Percentiles rank a stretch among this genome's conserved stretches.
These are phyloP conservation scores for Scytalidium sp. DNA, from an alignment of 2,329 filamentous ascomycete species.

Conservation along the genomic window DNA sequence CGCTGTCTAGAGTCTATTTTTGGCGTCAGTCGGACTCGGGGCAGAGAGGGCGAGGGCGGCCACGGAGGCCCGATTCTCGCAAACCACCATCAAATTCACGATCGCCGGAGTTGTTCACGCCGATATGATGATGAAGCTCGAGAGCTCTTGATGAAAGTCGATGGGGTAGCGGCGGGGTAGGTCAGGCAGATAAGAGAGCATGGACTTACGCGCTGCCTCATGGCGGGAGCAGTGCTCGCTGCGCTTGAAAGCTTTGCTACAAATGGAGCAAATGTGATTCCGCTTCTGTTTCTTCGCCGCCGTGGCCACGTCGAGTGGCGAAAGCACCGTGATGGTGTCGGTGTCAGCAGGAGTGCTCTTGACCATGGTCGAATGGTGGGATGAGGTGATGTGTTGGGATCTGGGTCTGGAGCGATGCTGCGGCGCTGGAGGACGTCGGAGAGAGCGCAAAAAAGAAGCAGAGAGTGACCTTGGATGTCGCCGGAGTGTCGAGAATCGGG, in stretches of 20 bases:
- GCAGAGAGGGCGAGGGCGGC: background rate
- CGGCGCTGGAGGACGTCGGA: background rate
- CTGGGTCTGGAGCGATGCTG: background rate
- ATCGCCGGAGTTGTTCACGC: background rate
- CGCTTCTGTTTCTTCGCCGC: background rate
- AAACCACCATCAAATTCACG: background rate
- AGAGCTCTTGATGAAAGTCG: background rate
- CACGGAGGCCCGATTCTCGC: background rate
- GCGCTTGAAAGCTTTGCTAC: background rate
- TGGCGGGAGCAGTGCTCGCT: background rate
- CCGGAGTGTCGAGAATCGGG: background rate
- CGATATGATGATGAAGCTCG: background rate
- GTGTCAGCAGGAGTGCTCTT: background rate
- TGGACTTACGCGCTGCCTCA: background rate
- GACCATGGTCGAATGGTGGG: background rate
- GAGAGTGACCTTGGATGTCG: background rate
- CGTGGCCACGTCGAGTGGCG: background rate
- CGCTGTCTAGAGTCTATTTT: background rate
- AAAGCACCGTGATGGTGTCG: background rate
- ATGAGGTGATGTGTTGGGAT: background rate
- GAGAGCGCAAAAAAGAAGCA: background rate
- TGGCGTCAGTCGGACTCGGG: background rate
- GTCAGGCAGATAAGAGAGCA: background rate
- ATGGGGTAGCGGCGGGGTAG: background rate
- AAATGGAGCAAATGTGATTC: background rate